Evolutionary conservation across 805 yeast genomes (phyloP).

Genomic region (Lachancea kluyveri): DNA sequence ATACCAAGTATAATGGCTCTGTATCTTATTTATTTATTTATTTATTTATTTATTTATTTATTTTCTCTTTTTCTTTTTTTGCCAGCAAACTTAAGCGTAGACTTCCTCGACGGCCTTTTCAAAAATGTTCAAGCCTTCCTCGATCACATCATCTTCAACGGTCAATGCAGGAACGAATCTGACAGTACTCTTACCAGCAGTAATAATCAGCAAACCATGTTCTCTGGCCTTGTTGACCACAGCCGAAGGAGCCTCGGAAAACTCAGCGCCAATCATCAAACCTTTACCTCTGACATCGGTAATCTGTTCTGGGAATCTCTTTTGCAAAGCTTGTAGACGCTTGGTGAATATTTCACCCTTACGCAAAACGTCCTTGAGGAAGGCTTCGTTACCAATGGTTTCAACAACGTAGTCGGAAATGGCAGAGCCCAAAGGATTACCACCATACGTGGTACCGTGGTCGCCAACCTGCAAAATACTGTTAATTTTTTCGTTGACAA

Average conservation of each 20-base stretch:
- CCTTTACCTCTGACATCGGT: constrained; percentile 83
- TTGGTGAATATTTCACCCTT: constrained; percentile 53
- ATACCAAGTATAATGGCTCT: too few relatives aligned
- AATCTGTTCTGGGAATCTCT: constrained; percentile 54
- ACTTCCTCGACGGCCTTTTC: constrained; percentile 39
- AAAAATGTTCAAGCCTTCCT: constrained; percentile 66
- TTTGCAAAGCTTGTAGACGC: constrained; percentile 44
- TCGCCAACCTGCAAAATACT: constrained; percentile 76
- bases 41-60: too few relatives aligned
- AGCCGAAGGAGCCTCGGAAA: constrained; percentile 52
- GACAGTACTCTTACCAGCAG: constrained; percentile 88
- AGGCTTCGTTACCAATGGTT: constrained; percentile 52
- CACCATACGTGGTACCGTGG: constrained; percentile 97
- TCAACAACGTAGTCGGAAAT: constrained; percentile 73
- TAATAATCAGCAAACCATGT: constrained; percentile 74
- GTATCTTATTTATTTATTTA: too few relatives aligned
- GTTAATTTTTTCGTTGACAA: constrained; percentile 78
- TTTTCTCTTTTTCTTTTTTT: too few relatives aligned
- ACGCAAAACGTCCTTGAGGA: constrained; percentile 52
- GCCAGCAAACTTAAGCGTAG: constrained; percentile 14
- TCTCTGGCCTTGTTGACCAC: constrained; percentile 70
- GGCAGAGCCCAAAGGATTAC: constrained; percentile 87
- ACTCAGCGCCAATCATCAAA: constrained; percentile 76
- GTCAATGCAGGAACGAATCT: constrained; percentile 91
- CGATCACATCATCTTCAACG: constrained; percentile 62